Conservation (phyloP, 1,139 yeast species). For the Zygosaccharomyces pseudobailii region DNA sequence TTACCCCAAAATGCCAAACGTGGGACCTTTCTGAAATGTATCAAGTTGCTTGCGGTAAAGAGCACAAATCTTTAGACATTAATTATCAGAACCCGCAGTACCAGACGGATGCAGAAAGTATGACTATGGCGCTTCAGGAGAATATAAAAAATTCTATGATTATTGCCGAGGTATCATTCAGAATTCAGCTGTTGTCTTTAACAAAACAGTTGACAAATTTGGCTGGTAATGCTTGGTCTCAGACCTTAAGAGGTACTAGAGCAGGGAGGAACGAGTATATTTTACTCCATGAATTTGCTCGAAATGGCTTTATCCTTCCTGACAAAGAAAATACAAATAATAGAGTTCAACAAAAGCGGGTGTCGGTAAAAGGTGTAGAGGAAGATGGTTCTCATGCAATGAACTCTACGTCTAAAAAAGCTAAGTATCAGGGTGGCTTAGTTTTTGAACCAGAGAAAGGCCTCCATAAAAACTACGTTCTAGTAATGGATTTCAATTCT, state of each 20-base stretch:
- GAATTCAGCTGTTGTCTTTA: conserved; percentile 78
- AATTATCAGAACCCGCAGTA: conserved; percentile 64
- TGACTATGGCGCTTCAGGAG: conserved; percentile 68
- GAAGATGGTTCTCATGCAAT: conserved; percentile 13
- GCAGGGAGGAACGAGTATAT: conserved; percentile 95
- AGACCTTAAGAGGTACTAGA: conserved; percentile 89
- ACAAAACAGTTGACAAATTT: conserved; percentile 88
- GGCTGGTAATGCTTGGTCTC: conserved; percentile 98
- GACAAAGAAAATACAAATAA: conserved; percentile 65
- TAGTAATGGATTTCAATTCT: conserved; percentile 98
- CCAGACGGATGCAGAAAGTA: conserved; percentile 61
- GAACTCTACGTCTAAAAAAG: conserved; percentile 47
- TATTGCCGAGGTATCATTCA: conserved; percentile 73
- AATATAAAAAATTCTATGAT: conserved; percentile 61
- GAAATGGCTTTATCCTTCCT: conserved; percentile 79
- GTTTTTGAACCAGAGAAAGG: conserved; percentile 98
- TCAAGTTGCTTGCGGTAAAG: conserved; percentile 61
- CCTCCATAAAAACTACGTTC: conserved; percentile 76
- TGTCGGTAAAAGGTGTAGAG: conserved; percentile 27
- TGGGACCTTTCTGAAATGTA: conserved; percentile 96
- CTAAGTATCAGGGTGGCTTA: conserved; percentile 91
- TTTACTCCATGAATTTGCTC: conserved; percentile 84
- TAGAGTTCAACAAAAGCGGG: conserved; percentile 37
- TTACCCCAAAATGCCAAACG: conserved; percentile 86
- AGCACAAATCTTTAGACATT: conserved; percentile 61